Evolutionary conservation across 208 protist genomes (phyloP), one percentile per base, ranked within the genome.

Genomic region (Herpetomonas muscarum): DNA sequence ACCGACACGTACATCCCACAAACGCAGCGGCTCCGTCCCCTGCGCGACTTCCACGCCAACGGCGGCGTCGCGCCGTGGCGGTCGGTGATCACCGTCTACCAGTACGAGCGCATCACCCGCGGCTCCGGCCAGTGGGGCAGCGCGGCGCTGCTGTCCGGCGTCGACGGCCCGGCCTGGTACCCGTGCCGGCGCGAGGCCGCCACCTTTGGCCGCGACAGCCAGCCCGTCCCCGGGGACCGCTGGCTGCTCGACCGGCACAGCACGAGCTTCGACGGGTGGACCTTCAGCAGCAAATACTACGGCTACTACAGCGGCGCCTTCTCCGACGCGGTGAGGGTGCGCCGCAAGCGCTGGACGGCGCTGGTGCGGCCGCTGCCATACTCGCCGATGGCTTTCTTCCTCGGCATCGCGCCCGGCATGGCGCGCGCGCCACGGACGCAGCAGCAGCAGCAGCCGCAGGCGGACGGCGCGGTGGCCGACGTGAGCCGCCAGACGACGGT

Each of bases 251-350:
- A 87, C 44, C 66, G 73, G 30, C 77, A 74, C 67, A 55, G 81
- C 22, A 82, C 84, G 10, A 87, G 69, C 66, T 81, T 88, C 57
- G 63, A 84, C 44, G 87, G 87, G 3, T 94, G 87, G 87, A 78
- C 72, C 28, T 94, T 81, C 72, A 79, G 71, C 56, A 69, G 58
- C 39, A 74, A 76, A 48, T 91, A 91, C 67, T 80, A 89, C 74
- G 78, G 82, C 13, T 41, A 60, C 25, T 93, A 89, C 69, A 74
- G 66, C 2, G 60, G 55, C 29, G 70, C 48, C 15, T 44, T 76
- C 48, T 76, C 70, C 0, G 13, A 21, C 10, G 50, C 67, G 19
- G 69, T 76, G 58, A 70, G 73, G 21, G 57, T 87, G 41, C 80
- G 87, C n/a, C 74, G 87, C 2, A 75, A 79, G 67, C 80, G 79